phyloP scores from a whole-genome alignment of 106 monocot species.

The Platanthera guangdongensis region DNA sequence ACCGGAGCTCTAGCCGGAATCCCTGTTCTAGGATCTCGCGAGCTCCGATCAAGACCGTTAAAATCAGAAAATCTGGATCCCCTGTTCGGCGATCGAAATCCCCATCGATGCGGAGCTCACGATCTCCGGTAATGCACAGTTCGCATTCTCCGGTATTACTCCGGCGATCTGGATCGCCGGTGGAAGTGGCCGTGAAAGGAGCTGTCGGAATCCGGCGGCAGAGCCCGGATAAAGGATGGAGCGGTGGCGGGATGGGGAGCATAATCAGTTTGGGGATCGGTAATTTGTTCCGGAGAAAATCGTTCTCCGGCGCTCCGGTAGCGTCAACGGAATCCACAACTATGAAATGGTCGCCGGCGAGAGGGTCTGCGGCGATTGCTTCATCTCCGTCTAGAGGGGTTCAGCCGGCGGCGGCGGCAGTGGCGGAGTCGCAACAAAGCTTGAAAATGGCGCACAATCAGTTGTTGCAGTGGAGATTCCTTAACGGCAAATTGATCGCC shows the following conservation, averaged over 20 bases:
- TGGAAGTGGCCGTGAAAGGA: no score
- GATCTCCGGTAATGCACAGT: no score
- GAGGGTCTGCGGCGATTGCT: background rate
- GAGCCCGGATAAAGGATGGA: background rate
- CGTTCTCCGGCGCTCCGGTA: background rate
- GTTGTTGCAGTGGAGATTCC: constrained; percentile 34
- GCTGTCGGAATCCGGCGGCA: no score
- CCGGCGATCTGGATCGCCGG: no score
- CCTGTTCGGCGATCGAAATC: background rate
- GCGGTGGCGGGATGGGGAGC: constrained; percentile 11
- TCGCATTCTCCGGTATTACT: no score
- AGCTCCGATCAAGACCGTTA: constrained; percentile 13
- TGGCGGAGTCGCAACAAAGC: constrained; percentile 17
- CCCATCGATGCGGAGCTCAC: background rate
- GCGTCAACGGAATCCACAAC: background rate
- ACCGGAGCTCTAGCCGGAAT: no score
- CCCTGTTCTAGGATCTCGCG: background rate
- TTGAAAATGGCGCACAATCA: constrained; percentile 18
- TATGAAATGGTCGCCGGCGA: background rate
- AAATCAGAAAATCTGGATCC: background rate
- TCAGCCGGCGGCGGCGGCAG: no score
- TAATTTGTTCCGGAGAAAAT: constrained; percentile 19
- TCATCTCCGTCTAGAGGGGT: no score
- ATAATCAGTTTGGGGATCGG: constrained; percentile 26
- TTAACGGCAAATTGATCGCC: constrained; percentile 17